Percentiles rank a stretch among this genome's conserved stretches.
Conservation (phyloP, 768 basidiomycete species). For the Tricholoma sp. region DNA sequence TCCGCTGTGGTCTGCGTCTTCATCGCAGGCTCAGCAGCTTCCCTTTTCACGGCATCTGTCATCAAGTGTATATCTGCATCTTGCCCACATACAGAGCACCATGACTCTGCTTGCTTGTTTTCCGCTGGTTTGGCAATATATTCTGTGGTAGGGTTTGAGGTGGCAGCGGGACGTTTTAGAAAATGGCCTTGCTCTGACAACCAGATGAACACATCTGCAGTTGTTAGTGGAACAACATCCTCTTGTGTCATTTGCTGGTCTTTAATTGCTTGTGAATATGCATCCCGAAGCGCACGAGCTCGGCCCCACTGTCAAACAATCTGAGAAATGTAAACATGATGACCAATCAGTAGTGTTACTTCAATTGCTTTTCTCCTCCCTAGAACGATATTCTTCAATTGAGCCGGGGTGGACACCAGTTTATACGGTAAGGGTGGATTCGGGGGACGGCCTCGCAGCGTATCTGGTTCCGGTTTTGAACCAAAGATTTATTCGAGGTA, state of each 20-base stretch:
- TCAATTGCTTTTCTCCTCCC: constrained; percentile 51
- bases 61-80: constrained; percentile 15
- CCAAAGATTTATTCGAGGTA: background rate
- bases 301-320: constrained; percentile 37
- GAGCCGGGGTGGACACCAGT: constrained; percentile 25
- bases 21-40: background rate
- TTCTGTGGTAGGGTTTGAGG: constrained; percentile 1
- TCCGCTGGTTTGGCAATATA: constrained; percentile 1
- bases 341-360: constrained; percentile 19
- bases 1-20: background rate
- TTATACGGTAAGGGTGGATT: constrained; percentile 32
- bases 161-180: constrained; percentile 12
- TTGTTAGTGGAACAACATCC: constrained; percentile 25
- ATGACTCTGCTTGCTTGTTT: constrained; percentile 9
- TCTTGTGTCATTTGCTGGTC: constrained; percentile 7
- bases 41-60: constrained; percentile 15
- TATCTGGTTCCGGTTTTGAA: constrained; percentile 15
- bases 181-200: constrained; percentile 37
- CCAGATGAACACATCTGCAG: constrained; percentile 44
- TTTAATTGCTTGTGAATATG: constrained; percentile 25
- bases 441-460: constrained; percentile 18
- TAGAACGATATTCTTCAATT: constrained; percentile 31
- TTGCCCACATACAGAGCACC: constrained; percentile 33
- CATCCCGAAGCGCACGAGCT: constrained; percentile 38
- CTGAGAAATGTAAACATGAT: background rate